Base-by-base conservation (phyloP, 257 asterid genomes). In the Solanum neorickii region DNA sequence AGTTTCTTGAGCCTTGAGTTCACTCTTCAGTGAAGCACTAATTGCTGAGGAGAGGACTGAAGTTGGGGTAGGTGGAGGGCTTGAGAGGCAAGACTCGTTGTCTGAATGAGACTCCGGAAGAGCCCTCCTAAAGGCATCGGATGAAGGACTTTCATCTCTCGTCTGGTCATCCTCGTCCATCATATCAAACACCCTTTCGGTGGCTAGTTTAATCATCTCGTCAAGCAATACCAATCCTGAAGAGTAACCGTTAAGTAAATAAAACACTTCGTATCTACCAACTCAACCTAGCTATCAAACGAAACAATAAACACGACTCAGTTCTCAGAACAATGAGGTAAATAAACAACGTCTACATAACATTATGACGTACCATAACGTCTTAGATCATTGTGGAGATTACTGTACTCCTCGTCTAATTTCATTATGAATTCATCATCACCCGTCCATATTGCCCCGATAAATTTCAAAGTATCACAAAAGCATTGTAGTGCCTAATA, bases 1-100 rank as follows among this genome's bases (percentile, higher is more conserved):
- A 83, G 91, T 89, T 12, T 96, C 92, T 76, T 93, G 93, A 88
- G 91, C 95, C 88, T 95, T 91, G 46, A 93, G 89, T 12, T 88
- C 92, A 31, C 90, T 82, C 20, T 85, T 86, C 65, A 29, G 68
- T 49, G 85, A 82, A 82, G 29, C 44, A 82, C 87, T 92, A 91
- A 89, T 87, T 47, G 12, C 68, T 8, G 91, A 89, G 6, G 96
- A 89, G 85, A 97, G 95, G 85, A 97, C 98, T 1, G 99, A 97
- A 72, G 98, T 95, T 46, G 99, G 99, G 31, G 99, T 97, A 5
- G 88, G 90, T 7, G 99, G 99, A 62, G 98, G 85, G 85, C 85
- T 82, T 29, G 85, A 82, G 69, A 31, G 69, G 68, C 69, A 47
- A 18, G 46, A 82, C 69, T 9, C 69, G 12, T 49, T 82, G 69